Conservation (phyloP, 2,329 filamentous ascomycete species). For the Apiospora saccharicola region DNA sequence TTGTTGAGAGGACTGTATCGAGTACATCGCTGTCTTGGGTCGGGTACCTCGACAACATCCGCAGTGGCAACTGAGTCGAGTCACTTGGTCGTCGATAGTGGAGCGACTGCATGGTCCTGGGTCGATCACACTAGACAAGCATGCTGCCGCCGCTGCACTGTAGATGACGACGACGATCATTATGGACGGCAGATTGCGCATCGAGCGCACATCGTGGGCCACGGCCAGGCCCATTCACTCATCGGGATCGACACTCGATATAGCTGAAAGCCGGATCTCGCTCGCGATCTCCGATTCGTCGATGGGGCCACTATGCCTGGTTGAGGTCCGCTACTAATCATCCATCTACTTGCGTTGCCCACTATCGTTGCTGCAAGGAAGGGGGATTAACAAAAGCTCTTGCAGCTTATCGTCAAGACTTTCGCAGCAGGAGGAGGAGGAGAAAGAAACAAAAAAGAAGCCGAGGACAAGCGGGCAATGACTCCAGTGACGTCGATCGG, state of each 20-base stretch:
- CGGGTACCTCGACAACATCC: not conserved
- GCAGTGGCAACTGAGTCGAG: too few relatives aligned
- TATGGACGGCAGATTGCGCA: not conserved
- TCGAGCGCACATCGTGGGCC: not conserved
- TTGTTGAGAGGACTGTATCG: not conserved
- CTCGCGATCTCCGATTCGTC: constrained; percentile 1
- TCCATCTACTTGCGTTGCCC: not conserved
- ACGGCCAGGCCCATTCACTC: not conserved
- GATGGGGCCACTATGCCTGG: not conserved
- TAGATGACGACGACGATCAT: not conserved
- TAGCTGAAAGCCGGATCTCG: constrained; percentile 14
- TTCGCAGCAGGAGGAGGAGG: not conserved
- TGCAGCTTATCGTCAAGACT: not conserved
- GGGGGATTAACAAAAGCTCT: not conserved
- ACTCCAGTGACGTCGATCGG: constrained; percentile 6
- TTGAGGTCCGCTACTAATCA: not conserved
- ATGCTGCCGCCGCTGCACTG: not conserved
- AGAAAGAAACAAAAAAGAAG: not conserved
- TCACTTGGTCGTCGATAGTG: not conserved
- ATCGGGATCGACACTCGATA: constrained; percentile 12
- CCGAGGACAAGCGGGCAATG: not conserved
- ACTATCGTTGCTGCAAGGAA: not conserved
- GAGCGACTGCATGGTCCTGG: not conserved
- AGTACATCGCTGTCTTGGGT: not conserved
- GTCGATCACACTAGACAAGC: not conserved